Base-by-base conservation (phyloP, 2,329 filamentous ascomycete genomes). In the Exophiala dermatitidis region DNA sequence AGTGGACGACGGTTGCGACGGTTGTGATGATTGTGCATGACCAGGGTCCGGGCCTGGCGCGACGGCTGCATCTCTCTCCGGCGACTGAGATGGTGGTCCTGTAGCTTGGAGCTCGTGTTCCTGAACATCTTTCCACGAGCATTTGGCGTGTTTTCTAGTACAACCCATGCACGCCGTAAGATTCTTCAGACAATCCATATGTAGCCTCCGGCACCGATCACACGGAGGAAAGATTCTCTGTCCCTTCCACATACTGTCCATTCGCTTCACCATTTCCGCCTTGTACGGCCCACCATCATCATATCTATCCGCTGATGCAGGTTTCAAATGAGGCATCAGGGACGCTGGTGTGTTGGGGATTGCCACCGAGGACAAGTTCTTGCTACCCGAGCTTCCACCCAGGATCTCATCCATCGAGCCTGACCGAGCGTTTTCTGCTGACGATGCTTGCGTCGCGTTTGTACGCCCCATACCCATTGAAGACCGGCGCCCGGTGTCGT, bases 121-220 rank as follows among this genome's bases (percentile, higher is more conserved):
- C 10, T 81, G 83, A n/a, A 93, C 81, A 42, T 86, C 82, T 61
- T 84, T 86, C 89, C 89, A 95, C 9, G 83, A 84, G 67, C 89
- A 95, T 64, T 90, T 90, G 19, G 88, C 88, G 66, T 95, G 89
- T 67, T 94, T 94, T 67, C 88, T 90, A 0, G 89, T 94, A 68
- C 89, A 95, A 26, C 88, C 88, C 68, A 85, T 82, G 65, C 90
- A 95, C 5, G 88, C 88, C 0, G 88, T 94, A 37, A 93, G 74
- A 58, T 95, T 87, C 70, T 94, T 94, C 45, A 90, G 74, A 58
- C 89, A 95, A 53, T 88, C 82, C 72, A 90, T 87, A 60, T 86
- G 83, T 10, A 94, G 74, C 31, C 89, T 78, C 42, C 89, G 79
- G 66, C 89, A 95, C 36, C 88, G 78, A 66, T 95, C 90, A 65